Conservation (phyloP, 2,329 filamentous ascomycete genomes). For the Didymella arachidicola region DNA sequence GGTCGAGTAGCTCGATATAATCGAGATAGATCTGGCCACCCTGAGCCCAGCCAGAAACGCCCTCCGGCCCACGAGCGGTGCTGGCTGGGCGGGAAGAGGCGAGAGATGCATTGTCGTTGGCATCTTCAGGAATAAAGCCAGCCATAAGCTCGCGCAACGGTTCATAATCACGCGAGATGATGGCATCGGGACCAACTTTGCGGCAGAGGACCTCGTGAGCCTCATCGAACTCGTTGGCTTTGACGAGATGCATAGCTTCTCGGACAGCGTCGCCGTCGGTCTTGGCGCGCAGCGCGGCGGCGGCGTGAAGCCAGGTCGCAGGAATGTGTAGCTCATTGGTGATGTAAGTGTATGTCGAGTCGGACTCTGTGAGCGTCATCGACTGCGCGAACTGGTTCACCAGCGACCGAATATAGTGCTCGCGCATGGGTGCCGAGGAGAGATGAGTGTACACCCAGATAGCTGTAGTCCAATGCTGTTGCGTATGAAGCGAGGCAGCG, state of each 20-base stretch:
- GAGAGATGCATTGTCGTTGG: conserved; percentile 21
- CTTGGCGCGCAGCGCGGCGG: conserved; percentile 83
- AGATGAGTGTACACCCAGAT: conserved; percentile 81
- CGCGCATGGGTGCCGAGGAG: conserved; percentile 67
- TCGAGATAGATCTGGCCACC: conserved; percentile 83
- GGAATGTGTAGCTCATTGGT: conserved; percentile 74
- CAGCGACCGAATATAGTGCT: conserved; percentile 75
- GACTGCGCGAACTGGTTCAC: conserved; percentile 66
- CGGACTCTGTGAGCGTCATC: conserved; percentile 66
- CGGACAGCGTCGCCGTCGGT: conserved; percentile 69
- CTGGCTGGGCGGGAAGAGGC: conserved; percentile 14
- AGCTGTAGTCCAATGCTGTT: conserved; percentile 57
- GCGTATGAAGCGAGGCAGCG: conserved; percentile 46
- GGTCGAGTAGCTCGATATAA: conserved; percentile 61
- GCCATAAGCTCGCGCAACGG: conserved; percentile 72
- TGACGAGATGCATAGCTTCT: conserved; percentile 74
- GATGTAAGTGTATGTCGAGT: conserved; percentile 66
- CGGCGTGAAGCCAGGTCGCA: conserved; percentile 81
- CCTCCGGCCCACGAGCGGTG: conserved; percentile 28
- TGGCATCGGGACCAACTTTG: conserved; percentile 79
- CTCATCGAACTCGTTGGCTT: conserved; percentile 76
- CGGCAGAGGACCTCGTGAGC: conserved; percentile 84
- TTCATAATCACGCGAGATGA: conserved; percentile 83
- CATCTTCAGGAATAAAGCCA: conserved; percentile 64
- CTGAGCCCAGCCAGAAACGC: conserved; percentile 75